Evolutionary conservation across 495 filamentous ascomycete genomes (phyloP).

Genomic region (Annulohypoxylon stygium): DNA sequence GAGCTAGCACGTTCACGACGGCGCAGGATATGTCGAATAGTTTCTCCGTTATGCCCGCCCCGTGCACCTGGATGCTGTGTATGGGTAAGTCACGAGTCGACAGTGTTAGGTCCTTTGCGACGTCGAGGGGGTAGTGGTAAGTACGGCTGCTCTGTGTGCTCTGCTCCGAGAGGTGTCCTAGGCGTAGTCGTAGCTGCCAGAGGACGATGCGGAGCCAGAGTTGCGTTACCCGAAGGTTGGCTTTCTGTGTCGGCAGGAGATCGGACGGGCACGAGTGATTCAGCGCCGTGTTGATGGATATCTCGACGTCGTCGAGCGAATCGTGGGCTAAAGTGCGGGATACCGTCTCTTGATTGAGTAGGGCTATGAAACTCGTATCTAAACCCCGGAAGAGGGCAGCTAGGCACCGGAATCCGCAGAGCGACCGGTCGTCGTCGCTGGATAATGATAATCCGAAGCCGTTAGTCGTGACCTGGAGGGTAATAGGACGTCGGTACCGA

Average conservation of each 20-base stretch:
- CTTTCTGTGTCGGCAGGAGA: constrained; percentile 76
- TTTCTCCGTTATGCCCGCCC: constrained; percentile 71
- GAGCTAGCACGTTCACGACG: constrained; percentile 65
- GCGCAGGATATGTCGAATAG: constrained; percentile 69
- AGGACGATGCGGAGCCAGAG: constrained; percentile 81
- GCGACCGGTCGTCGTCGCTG: constrained; percentile 59
- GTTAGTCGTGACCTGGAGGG: constrained; percentile 66
- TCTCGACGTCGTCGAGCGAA: constrained; percentile 68
- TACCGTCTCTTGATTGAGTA: constrained; percentile 72
- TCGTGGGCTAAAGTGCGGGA: constrained; percentile 61
- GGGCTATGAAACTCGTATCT: constrained; percentile 71
- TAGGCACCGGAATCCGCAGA: constrained; percentile 71
- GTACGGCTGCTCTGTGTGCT: constrained; percentile 49
- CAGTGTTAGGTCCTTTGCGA: constrained; percentile 67
- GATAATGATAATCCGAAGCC: constrained; percentile 25
- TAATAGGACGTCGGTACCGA: constrained; percentile 75
- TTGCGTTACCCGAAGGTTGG: constrained; percentile 78
- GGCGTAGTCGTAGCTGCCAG: constrained; percentile 70
- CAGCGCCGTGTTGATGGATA: constrained; percentile 69
- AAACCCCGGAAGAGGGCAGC: constrained; percentile 75
- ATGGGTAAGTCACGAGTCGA: constrained; percentile 66
- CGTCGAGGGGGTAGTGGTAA: constrained; percentile 68
- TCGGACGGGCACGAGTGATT: constrained; percentile 63
- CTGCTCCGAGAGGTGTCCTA: constrained; percentile 54
- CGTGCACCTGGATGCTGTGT: constrained; percentile 70